Evolutionary conservation across 306 rosid genomes (phyloP), one percentile per base, ranked within the genome.

Genomic region (Hippophae gyantsensis): DNA sequence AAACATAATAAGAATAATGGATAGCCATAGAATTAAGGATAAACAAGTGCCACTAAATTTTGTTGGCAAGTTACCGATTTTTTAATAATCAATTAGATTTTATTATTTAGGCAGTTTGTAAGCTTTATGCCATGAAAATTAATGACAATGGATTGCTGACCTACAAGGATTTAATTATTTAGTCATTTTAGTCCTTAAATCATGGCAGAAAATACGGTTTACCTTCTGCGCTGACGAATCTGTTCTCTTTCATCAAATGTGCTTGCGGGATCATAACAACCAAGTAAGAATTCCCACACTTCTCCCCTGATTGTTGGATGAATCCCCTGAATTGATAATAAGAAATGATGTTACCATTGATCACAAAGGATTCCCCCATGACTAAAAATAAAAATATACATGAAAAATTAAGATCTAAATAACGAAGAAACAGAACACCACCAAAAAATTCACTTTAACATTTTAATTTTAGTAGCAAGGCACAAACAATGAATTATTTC

Each of bases 281-380:
- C 99, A 52, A 93, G 95, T 68, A 93, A 79, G 80, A 93, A 93
- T 55, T 93, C 97, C 99, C 99, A 93, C 50, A 93, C 99, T 82
- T 93, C 99, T 74, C 97, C 97, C 79, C 86, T 86, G 43, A 93
- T 88, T 57, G 90, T 73, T 75, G 99, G 99, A 81, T 93, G 99
- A 67, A 93, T 70, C 58, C 99, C 99, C 99, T 93, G 75, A 60
- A 63, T 78, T 48, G 46, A 61, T 7, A 63, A 51, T 63, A 55
- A 51, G 54, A 61, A 8, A 61, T 43, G 65, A 66, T 58, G 71
- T 46, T 57, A 50, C 52, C 48, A 56, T 45, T 55, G 1, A 60
- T 27, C 46, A 43, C 8, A 50, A 13, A 48, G n/a, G 60, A 25
- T 38, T 52, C 25, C 27, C 9, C 45, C 48, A 12, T 52, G n/a